Evolutionary conservation across 2,329 filamentous ascomycete species (phyloP).

Genomic region (Orbilia blumenaviensis): DNA sequence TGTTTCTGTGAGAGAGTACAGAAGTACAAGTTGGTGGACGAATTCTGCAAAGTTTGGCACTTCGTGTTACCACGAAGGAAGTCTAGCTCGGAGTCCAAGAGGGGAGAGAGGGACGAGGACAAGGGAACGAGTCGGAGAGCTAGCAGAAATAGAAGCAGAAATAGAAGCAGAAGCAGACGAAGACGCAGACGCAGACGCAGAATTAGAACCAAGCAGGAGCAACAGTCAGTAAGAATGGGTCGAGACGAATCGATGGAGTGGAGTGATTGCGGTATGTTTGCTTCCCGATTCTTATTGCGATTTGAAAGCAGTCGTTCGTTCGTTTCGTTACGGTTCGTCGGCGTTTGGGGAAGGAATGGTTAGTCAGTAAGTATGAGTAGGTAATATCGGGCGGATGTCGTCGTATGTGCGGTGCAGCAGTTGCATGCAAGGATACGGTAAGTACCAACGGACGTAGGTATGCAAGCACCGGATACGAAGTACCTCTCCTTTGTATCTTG

Average conservation of each 20-base stretch:
- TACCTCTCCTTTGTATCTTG: neutral
- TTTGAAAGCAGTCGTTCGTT: neutral
- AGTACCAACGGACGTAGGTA: neutral
- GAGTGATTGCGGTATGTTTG: no score
- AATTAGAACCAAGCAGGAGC: no score
- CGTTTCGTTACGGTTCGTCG: neutral
- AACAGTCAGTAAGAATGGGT: neutral
- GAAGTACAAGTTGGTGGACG: slow-evolving; percentile 45
- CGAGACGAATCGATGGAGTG: no score
- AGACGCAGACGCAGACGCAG: no score
- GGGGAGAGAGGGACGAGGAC: slow-evolving; percentile 6
- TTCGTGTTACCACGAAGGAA: slow-evolving; percentile 35
- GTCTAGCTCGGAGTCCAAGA: slow-evolving; percentile 30
- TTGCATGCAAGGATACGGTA: neutral
- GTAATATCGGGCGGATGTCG: neutral
- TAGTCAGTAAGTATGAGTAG: neutral
- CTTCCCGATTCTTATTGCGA: no score
- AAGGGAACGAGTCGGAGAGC: neutral
- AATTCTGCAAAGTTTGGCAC: slow-evolving; percentile 51
- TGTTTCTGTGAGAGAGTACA: slow-evolving; percentile 11
- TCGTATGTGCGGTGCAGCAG: neutral
- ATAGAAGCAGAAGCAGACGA: no score
- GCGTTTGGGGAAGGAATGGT: neutral
- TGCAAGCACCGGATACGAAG: neutral
- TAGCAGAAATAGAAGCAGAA: no score